Conservation (phyloP, 83 land plant genomes). For the Larix sibirica region DNA sequence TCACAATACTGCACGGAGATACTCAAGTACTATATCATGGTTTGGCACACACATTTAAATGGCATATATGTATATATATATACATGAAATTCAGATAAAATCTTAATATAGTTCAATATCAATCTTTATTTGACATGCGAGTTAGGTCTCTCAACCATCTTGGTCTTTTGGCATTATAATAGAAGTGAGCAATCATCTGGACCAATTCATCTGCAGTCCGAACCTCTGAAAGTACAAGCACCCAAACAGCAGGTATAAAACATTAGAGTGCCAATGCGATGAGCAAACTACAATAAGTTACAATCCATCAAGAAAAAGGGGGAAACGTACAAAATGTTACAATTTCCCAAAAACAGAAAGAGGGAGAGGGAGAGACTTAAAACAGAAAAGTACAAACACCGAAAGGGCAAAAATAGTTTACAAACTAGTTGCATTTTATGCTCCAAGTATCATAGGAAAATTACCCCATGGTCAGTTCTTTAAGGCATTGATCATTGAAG, state of each 20-base stretch:
- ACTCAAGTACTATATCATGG: neutral
- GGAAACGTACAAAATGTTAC: too few species aligned
- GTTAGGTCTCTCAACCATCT: slow-evolving; percentile 38
- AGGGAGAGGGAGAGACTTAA: too few species aligned
- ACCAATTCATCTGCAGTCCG: slow-evolving; percentile 64
- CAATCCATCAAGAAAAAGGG: neutral
- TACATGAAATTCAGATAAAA: neutral
- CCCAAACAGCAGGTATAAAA: neutral
- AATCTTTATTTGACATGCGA: neutral
- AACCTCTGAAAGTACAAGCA: slow-evolving; percentile 32
- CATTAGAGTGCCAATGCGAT: neutral
- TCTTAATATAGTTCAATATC: neutral
- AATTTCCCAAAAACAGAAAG: too few species aligned
- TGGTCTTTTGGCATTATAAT: slow-evolving; percentile 70
- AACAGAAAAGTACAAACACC: too few species aligned
- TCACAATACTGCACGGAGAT: neutral
- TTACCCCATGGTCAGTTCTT: too few species aligned
- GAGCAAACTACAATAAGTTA: neutral
- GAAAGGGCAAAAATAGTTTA: too few species aligned
- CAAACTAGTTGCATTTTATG: too few species aligned
- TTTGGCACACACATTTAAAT: neutral
- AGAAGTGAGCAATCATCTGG: slow-evolving; percentile 69
- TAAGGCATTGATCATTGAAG: too few species aligned
- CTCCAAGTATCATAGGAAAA: too few species aligned
- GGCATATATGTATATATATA: neutral